Base-by-base conservation (phyloP, 257 asterid species). In the Nicotiana noctiflora region DNA sequence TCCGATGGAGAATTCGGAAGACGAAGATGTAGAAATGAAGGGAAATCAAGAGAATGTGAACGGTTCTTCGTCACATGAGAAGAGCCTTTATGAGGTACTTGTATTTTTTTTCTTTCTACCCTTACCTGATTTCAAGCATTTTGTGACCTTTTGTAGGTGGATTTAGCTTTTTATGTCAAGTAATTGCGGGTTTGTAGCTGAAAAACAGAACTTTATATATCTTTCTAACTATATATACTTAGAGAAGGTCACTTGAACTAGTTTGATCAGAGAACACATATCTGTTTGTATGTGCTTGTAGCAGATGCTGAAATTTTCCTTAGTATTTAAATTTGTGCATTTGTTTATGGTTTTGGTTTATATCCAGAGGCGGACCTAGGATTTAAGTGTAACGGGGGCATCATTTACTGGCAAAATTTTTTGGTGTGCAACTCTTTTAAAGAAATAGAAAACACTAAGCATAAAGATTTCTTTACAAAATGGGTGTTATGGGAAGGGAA, bases 81-180 rank as follows among this genome's bases (percentile, higher is more conserved):
- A 90, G 83, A 91, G 93, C 78, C 90, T 94, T 53, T 94, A 94
- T 31, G 97, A 94, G 93, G 98, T 94, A 9, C 37, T 60, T 14
- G 2, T 14, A 44, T 21, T 65, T 17, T 17, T 7, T 17, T 31
- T 18, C 8, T 18, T 32, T 65, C 8, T 32, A 18, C 6, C 0
- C 6, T 10, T 60, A 10, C 7, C 29, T 21, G 31, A 60, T 18
- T 56, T 56, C 61, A 18, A 56, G 61, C 25, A 18, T 17, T 55
- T 55, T 56, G 5, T 12, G 23, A 61, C 19, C 51, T 17, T 65
- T 3, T 31, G 49, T 32, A 31, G 46, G 1, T 4, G 21, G 29
- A 66, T 66, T 25, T 66, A 66, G 18, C 4, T 32, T 66, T 66
- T 61, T 66, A 59, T 8, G 65, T 59, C 2, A 21, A 59, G 15